A percentile compares a stretch with the other conserved stretches of the same genome.
Conservation (phyloP, 1,139 yeast species). For the Saccharomyces hybrid region DNA sequence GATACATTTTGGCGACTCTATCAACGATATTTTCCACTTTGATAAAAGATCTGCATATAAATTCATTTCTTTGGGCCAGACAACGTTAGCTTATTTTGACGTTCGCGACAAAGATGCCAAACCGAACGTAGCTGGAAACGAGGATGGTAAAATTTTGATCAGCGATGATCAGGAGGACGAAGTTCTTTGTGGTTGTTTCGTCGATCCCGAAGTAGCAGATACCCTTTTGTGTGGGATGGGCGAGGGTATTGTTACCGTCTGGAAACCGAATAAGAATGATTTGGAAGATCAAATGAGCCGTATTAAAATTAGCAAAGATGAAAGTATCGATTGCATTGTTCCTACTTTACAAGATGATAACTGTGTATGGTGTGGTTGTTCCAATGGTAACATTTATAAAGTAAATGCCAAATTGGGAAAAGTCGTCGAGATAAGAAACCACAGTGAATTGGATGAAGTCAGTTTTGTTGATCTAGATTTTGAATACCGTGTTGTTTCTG, state of each 20-base stretch:
- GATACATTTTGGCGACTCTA: conserved; percentile 62
- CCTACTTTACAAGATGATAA: conserved; percentile 69
- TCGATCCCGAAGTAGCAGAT: conserved; percentile 57
- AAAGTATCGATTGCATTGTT: conserved; percentile 70
- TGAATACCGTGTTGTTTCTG: conserved; percentile 70
- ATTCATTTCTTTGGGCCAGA: conserved; percentile 74
- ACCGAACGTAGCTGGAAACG: conserved; percentile 9
- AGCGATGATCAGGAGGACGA: conserved; percentile 94
- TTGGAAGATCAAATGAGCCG: conserved; percentile 78
- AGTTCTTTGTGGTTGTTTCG: conserved; percentile 63
- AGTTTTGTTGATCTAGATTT: conserved; percentile 68
- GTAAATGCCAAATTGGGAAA: conserved; percentile 60
- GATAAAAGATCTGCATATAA: conserved; percentile 71
- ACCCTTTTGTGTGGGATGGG: conserved; percentile 79
- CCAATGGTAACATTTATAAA: conserved; percentile 71
- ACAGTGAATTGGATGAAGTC: conserved; percentile 58
- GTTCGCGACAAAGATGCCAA: conserved; percentile 44
- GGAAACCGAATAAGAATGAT: conserved; percentile 66
- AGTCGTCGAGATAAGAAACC: conserved; percentile 59
- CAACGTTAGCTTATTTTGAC: conserved; percentile 75
- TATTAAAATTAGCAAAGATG: conserved; percentile 59
- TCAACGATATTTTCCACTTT: conserved; percentile 65
- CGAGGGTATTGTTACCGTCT: conserved; percentile 85
- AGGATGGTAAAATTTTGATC: conserved; percentile 42
- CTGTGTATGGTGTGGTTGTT: conserved; percentile 76